These are phyloP conservation scores for Wallacemonas sp. DNA, from an alignment of 208 protist species.

Conservation along the genomic window DNA sequence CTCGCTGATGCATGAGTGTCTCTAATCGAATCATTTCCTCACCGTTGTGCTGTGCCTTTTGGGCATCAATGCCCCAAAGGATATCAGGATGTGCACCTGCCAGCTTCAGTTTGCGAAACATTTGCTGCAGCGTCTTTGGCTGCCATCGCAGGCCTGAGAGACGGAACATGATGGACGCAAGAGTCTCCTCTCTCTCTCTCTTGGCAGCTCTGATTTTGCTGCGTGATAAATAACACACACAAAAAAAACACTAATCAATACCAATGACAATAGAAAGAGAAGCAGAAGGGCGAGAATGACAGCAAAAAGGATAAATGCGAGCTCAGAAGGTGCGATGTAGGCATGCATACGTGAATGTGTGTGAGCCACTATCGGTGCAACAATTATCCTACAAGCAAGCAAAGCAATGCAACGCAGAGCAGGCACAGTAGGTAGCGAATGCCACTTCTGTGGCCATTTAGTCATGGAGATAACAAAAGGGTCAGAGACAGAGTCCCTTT, in stretches of 20 bases:
- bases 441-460: too few species aligned
- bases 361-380: too few species aligned
- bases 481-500: too few species aligned
- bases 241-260: too few species aligned
- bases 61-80: constrained; percentile 78
- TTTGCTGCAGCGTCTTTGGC: constrained; percentile 65
- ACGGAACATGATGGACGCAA: constrained; percentile 30
- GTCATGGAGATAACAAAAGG: too few species aligned
- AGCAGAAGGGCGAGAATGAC: constrained; percentile 9
- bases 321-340: background rate
- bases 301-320: constrained; percentile 1
- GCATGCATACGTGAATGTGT: background rate
- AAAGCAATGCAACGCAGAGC: too few species aligned
- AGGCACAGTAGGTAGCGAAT: too few species aligned
- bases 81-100: constrained; percentile 84
- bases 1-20: constrained; percentile 69
- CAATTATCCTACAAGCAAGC: too few species aligned
- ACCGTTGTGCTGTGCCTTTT: constrained; percentile 88
- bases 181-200: too few species aligned
- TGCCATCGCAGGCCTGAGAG: constrained; percentile 14
- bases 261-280: constrained; percentile 13
- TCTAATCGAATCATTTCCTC: constrained; percentile 86
- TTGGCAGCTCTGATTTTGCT: too few species aligned
- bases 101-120: constrained; percentile 88
- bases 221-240: too few species aligned